Conservation (phyloP, 2,329 filamentous ascomycete genomes). For the Aspergillus fijiensis region DNA sequence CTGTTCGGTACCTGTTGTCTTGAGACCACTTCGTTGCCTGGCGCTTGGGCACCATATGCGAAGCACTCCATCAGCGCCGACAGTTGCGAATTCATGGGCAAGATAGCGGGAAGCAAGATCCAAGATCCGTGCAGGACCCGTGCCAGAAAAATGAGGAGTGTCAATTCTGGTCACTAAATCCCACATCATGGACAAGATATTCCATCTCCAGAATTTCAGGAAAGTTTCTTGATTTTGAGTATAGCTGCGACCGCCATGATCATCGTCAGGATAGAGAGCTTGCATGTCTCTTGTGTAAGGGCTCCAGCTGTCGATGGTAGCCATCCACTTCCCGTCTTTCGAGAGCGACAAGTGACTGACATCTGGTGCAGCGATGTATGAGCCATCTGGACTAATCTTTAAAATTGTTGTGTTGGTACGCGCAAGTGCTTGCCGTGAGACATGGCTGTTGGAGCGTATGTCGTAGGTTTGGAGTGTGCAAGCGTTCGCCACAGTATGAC, state of each 20-base stretch:
- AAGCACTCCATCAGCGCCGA: conserved; percentile 76
- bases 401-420: conserved; percentile 82
- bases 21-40: conserved; percentile 66
- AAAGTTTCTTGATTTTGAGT: conserved; percentile 66
- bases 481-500: conserved; percentile 53
- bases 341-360: conserved; percentile 75
- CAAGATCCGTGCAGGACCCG: conserved; percentile 60
- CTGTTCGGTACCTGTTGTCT: conserved; percentile 50
- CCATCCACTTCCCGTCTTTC: conserved; percentile 81
- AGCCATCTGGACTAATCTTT: conserved; percentile 70
- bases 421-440: conserved; percentile 84
- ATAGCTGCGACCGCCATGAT: conserved; percentile 40
- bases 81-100: conserved; percentile 72
- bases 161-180: conserved; percentile 81
- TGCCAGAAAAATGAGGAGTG: conserved; percentile 67
- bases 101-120: conserved; percentile 70
- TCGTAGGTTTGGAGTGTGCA: conserved; percentile 76
- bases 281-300: conserved; percentile 69
- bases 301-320: conserved; percentile 87
- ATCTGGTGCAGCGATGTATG: conserved; percentile 72
- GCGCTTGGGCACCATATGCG: conserved; percentile 78
- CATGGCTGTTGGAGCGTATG: conserved; percentile 71
- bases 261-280: conserved; percentile 48
- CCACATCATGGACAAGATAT: conserved; percentile 57
- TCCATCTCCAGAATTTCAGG: conserved; percentile 86